Percentiles rank a stretch among this genome's conserved stretches.
Evolutionary conservation across 139 green algal genomes (phyloP).

Genomic region (Chlorella sorokiniana): DNA sequence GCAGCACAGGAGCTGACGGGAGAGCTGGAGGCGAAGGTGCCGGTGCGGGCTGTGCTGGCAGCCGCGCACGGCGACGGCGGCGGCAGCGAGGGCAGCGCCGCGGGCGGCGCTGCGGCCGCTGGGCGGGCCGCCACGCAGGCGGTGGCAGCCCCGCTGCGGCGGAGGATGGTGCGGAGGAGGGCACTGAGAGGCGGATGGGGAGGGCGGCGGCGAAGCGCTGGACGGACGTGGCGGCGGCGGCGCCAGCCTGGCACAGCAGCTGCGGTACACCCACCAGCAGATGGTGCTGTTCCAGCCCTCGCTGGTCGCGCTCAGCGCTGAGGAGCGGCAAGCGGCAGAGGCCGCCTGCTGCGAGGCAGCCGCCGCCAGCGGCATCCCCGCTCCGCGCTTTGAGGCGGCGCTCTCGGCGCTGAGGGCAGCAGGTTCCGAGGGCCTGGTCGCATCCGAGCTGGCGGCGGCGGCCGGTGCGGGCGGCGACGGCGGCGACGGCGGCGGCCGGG

Average conservation of each 20-base stretch:
- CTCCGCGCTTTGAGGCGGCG: not conserved
- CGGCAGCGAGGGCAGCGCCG: slow-evolving; percentile 21
- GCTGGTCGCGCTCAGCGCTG: not conserved
- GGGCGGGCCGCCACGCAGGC: not conserved
- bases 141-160: not conserved
- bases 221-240: too few relatives aligned
- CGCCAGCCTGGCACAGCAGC: not conserved
- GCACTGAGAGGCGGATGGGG: not conserved
- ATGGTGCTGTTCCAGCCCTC: slow-evolving; percentile 32
- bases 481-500: not conserved
- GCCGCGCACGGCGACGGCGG: not conserved
- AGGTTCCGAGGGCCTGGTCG: not conserved
- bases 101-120: not conserved
- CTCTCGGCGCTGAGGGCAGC: not conserved
- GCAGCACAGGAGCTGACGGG: not conserved
- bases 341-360: not conserved
- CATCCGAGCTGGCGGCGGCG: not conserved
- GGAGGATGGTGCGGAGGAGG: not conserved
- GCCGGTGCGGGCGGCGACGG: not conserved
- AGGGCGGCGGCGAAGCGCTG: not conserved
- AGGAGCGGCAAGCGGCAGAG: not conserved
- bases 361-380: not conserved
- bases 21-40: not conserved
- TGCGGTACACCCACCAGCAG: slow-evolving; percentile 5
- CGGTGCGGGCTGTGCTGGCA: not conserved